Base-by-base conservation (phyloP, 495 filamentous ascomycete genomes). In the Cenococcum geophilum region DNA sequence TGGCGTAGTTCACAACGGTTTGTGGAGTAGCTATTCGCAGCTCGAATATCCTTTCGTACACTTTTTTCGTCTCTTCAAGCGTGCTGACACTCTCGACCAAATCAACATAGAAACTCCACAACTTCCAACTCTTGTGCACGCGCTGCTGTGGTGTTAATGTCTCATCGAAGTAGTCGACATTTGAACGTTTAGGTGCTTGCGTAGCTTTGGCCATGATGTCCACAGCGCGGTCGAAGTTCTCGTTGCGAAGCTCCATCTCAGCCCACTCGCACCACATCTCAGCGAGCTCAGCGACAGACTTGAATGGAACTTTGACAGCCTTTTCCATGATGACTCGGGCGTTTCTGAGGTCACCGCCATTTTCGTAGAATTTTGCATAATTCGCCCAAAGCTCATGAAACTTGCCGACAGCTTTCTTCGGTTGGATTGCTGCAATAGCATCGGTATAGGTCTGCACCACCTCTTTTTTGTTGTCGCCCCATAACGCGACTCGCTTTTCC, bases 21-120 rank as follows among this genome's bases (percentile, higher is more conserved):
- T 97, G 93, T 9, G 95, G 92, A 10, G 93, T 97, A 25, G 95
- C 95, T 70, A 99, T 97, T 43, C 93, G 88, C 42, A 99, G 85
- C 73, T 99, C 95, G 73, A 99, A 99, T 68, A 97, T 97, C 53
- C 95, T 80, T 65, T 97, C 93, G 74, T 99, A 99, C 16, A 97
- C 83, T 71, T 88, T 91, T 70, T 84, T 87, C 11, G 93, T 97
- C 75, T 97, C 92, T 10, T 97, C 92, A 3, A 97, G 76, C 0
- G 89, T 90, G 60, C 86, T 84, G 18, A 96, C 91, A 75, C 89
- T 93, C 72, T 99, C 93, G 11, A 99, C 92, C 0, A 99, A 82
- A 74, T 99, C 93, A 42, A 99, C 92, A 68, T 99, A 99, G 80
- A 97, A 99, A 78, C 89, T 93, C 93, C 93, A 99, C 14, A 99